A percentile compares a stretch with the other conserved stretches of the same genome.
phyloP scores from a whole-genome alignment of 2,329 filamentous ascomycete genomes.

The Calonectria pseudoturangicola region DNA sequence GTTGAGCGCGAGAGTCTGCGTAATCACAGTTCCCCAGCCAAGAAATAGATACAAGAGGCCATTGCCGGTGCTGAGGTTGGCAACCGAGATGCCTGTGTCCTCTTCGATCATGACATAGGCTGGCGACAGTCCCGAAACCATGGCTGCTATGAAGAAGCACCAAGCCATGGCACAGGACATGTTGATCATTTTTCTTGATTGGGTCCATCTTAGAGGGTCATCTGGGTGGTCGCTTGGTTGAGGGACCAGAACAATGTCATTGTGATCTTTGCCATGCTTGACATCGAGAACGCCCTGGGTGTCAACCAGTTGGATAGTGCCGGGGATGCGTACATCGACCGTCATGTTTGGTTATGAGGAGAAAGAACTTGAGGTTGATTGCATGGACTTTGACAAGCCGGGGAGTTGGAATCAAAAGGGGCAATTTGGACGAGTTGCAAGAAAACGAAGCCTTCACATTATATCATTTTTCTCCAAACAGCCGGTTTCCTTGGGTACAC shows the following conservation, averaged over 20 bases:
- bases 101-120: constrained; percentile 51
- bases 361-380: background rate
- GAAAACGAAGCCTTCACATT: background rate
- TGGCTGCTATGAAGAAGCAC: constrained; percentile 52
- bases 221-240: constrained; percentile 51
- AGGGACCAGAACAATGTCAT: constrained; percentile 51
- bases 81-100: constrained; percentile 53
- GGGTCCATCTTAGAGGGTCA: constrained; percentile 50
- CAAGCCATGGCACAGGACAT: constrained; percentile 51
- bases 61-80: constrained; percentile 52
- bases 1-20: constrained; percentile 47
- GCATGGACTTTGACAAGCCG: background rate
- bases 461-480: background rate
- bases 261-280: constrained; percentile 41
- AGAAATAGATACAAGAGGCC: constrained; percentile 50
- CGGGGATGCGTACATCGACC: constrained; percentile 42
- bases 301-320: constrained; percentile 50
- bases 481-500: background rate
- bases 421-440: background rate
- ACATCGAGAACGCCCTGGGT: constrained; percentile 44
- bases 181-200: constrained; percentile 47
- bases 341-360: constrained; percentile 5
- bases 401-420: background rate
- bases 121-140: constrained; percentile 51
- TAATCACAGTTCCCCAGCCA: constrained; percentile 51